Base-by-base conservation (phyloP, 352 stramenopile species). In the Pythium dissimile region DNA sequence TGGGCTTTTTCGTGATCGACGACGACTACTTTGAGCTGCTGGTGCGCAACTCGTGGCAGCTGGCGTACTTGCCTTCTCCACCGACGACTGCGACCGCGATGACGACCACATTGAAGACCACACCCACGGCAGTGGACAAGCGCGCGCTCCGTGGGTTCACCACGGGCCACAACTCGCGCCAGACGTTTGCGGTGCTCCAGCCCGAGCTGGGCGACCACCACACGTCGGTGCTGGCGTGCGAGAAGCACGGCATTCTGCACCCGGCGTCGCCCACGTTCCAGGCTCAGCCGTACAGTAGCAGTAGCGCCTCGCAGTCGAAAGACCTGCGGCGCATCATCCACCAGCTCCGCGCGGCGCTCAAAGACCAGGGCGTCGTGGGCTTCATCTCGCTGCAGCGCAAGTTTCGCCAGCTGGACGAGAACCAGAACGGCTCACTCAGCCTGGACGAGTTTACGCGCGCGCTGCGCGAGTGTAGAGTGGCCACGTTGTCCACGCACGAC, bases 11-110 rank as follows among this genome's bases (percentile, higher is more conserved):
- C 41, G 83, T 97, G 43, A 64, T 71, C 7, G 77, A 92, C 71
- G 89, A 97, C 66, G 85, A 97, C 32, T 91, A 96, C 49, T 97
- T 97, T 53, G 84, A 95, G 59, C 71, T 94, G 26, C 84, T 97
- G 59, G 68, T 97, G 31, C 81, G 86, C 55, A 97, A 96, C 57
- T 86, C 85, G 11, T 97, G 89, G 78, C 75, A 82, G 39, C 70
- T 88, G 24, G 3, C 13, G 18, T 38, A 39, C 9, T 49, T 3
- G 24, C 26, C 15, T 26, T 16, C 39, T 2, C 18, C 3, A 10
- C 2, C 31, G n/a, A 2, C 13, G 26, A 16, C 11, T 10, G 15
- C n/a, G 30, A 16, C 37, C 20, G 23, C 12, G 2, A 23, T 51
- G 13, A 34, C n/a, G n/a, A n/a, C n/a, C n/a, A n/a, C 3, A 10